A percentile compares a stretch with the other conserved stretches of the same genome.
Conservation (phyloP, 2,329 filamentous ascomycete genomes). For the Eutypella sp. region DNA sequence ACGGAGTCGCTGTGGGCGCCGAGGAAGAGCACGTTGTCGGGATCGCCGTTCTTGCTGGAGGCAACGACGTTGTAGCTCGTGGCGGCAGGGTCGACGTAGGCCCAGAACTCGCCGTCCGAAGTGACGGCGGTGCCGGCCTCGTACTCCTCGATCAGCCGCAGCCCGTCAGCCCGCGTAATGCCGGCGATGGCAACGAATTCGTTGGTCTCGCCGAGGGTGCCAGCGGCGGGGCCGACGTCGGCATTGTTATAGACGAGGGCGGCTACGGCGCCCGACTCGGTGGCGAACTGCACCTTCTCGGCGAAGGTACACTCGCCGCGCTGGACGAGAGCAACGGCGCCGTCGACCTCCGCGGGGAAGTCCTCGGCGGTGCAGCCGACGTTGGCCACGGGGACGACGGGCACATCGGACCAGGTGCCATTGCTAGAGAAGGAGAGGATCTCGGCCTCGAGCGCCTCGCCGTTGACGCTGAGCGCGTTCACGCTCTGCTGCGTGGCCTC, state of each 20-base stretch:
- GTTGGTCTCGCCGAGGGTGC: slow-evolving; percentile 47
- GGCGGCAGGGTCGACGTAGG: slow-evolving; percentile 26
- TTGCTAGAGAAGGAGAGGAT: slow-evolving; percentile 36
- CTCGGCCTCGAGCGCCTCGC: slow-evolving; percentile 14
- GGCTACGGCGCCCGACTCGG: slow-evolving; percentile 35
- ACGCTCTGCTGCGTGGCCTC: slow-evolving; percentile 18
- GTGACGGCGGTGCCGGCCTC: slow-evolving; percentile 30
- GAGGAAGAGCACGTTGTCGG: slow-evolving; percentile 37
- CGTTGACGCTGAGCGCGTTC: slow-evolving; percentile 14
- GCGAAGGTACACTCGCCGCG: slow-evolving; percentile 38
- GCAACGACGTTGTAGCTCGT: slow-evolving; percentile 37
- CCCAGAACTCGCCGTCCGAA: slow-evolving; percentile 21
- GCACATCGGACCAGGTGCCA: slow-evolving; percentile 31
- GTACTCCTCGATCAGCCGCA: slow-evolving; percentile 22
- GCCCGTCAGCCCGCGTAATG: slow-evolving; percentile 21
- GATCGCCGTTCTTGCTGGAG: slow-evolving; percentile 38
- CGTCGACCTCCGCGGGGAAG: slow-evolving; percentile 42
- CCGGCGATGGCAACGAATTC: slow-evolving; percentile 32
- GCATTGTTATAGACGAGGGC: slow-evolving; percentile 60
- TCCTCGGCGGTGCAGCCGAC: slow-evolving; percentile 46
- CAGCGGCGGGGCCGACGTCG: slow-evolving; percentile 39
- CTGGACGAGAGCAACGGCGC: slow-evolving; percentile 48
- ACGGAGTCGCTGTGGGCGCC: slow-evolving; percentile 38
- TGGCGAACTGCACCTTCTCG: slow-evolving; percentile 40
- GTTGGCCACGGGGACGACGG: slow-evolving; percentile 40